A percentile compares a stretch with the other conserved stretches of the same genome.
These are phyloP conservation scores for Orbilia javanica DNA, from an alignment of 2,329 filamentous ascomycete species.

Conservation along the genomic window DNA sequence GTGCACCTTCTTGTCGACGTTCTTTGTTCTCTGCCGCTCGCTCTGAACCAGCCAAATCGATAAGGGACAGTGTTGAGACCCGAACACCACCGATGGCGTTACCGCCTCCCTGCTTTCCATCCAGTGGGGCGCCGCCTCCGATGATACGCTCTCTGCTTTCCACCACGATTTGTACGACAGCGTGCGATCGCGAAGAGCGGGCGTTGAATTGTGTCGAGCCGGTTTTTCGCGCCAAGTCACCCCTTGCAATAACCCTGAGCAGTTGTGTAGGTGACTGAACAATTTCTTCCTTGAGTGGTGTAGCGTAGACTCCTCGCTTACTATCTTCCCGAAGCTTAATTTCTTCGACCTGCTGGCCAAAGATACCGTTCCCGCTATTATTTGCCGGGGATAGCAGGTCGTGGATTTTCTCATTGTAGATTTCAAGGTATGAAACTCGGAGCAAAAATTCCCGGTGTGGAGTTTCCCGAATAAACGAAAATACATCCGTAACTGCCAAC, in stretches of 20 bases:
- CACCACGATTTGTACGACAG: slow-evolving; percentile 97
- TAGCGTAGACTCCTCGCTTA: slow-evolving; percentile 96
- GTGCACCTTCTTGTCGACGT: slow-evolving; percentile 90
- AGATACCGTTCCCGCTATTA: slow-evolving; percentile 67
- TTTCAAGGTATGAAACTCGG: slow-evolving; percentile 96
- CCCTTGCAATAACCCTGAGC: slow-evolving; percentile 90
- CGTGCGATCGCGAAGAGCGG: slow-evolving; percentile 95
- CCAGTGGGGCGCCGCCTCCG: slow-evolving; percentile 66
- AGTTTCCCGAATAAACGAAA: slow-evolving; percentile 98
- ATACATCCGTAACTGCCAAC: slow-evolving; percentile 97
- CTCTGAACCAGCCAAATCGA: slow-evolving; percentile 95
- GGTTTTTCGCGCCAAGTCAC: slow-evolving; percentile 88
- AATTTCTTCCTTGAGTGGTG: slow-evolving; percentile 95
- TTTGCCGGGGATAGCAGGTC: slow-evolving; percentile 79
- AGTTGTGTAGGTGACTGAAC: slow-evolving; percentile 97
- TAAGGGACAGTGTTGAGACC: slow-evolving; percentile 93
- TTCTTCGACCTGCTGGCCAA: slow-evolving; percentile 79
- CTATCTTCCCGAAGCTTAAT: slow-evolving; percentile 97
- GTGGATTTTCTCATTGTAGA: slow-evolving; percentile 98
- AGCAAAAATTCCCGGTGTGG: slow-evolving; percentile 93
- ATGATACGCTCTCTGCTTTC: slow-evolving; percentile 91
- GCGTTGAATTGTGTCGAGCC: slow-evolving; percentile 98
- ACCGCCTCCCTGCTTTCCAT: slow-evolving; percentile 25
- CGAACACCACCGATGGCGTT: slow-evolving; percentile 80
- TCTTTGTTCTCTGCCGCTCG: slow-evolving; percentile 96